phyloP scores from a whole-genome alignment of 2,329 filamentous ascomycete genomes.

The Aspergillus tubingensis region DNA sequence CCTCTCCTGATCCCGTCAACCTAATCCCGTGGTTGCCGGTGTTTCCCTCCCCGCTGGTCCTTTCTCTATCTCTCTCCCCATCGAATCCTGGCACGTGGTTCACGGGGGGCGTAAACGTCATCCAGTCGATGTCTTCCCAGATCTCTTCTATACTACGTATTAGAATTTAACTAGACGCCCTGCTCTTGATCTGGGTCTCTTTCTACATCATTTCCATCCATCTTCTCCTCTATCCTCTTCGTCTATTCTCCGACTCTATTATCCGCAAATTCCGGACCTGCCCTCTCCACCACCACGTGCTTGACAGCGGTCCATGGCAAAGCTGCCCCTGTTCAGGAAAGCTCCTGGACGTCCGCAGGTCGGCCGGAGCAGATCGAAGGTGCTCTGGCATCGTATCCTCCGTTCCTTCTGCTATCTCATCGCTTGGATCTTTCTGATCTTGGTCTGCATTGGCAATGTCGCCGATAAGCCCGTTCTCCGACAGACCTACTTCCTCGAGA shows the following conservation, averaged over 20 bases:
- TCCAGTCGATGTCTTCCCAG: not conserved
- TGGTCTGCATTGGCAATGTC: constrained; percentile 78
- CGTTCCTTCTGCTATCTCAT: constrained; percentile 72
- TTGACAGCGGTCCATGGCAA: constrained; percentile 24
- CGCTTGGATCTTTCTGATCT: constrained; percentile 74
- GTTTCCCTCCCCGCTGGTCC: not conserved
- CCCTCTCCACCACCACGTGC: not conserved
- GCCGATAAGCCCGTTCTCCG: constrained; percentile 62
- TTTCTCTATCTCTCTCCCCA: not conserved
- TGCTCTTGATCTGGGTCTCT: not conserved
- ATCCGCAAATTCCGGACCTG: not conserved
- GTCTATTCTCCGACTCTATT: not conserved
- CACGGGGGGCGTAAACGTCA: constrained; percentile 4
- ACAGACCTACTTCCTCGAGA: constrained; percentile 78
- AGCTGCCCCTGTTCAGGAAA: constrained; percentile 31
- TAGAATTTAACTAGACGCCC: not conserved
- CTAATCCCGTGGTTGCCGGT: not conserved
- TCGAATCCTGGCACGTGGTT: constrained; percentile 3
- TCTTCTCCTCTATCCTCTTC: not conserved
- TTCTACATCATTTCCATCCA: not conserved
- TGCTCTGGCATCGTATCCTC: constrained; percentile 62
- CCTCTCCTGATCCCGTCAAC: not conserved
- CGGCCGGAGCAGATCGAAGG: constrained; percentile 33
- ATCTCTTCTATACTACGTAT: not conserved
- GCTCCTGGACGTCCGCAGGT: constrained; percentile 28